Percentiles rank a stretch among this genome's conserved stretches.
phyloP scores from a whole-genome alignment of 1,139 yeast species.

The Candida pseudoviswanathii region DNA sequence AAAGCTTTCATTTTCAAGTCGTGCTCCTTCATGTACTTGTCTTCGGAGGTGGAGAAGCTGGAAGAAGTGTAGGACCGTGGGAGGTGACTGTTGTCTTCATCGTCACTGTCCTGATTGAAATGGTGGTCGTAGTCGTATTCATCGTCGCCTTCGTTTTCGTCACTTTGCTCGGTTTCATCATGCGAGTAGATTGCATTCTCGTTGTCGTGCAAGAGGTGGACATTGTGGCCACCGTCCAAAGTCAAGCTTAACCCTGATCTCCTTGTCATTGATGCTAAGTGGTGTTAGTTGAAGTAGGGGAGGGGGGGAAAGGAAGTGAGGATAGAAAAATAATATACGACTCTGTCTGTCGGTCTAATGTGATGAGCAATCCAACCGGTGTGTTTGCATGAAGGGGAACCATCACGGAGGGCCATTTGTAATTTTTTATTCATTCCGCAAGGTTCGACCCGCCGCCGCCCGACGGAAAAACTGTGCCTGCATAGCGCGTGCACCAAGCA shows the following conservation, averaged over 20 bases:
- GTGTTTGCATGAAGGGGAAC: too few relatives aligned
- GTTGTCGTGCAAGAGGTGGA: constrained; percentile 2
- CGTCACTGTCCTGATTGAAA: constrained; percentile 20
- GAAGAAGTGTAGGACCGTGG: constrained; percentile 45
- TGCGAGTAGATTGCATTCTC: constrained; percentile 4
- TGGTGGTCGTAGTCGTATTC: constrained; percentile 22
- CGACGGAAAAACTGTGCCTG: too few relatives aligned
- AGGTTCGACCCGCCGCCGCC: too few relatives aligned
- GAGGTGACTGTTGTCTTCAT: constrained; percentile 33
- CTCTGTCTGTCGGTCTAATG: too few relatives aligned
- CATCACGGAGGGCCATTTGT: too few relatives aligned
- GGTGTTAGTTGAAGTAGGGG: background rate
- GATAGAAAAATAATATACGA: too few relatives aligned
- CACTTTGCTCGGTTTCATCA: constrained; percentile 30
- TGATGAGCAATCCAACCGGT: too few relatives aligned
- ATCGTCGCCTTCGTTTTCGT: constrained; percentile 15
- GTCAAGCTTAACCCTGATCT: constrained; percentile 14
- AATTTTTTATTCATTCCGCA: too few relatives aligned
- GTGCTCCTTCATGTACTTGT: constrained; percentile 63
- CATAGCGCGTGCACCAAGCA: too few relatives aligned
- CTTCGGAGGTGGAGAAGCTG: constrained; percentile 70
- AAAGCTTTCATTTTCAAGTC: constrained; percentile 72
- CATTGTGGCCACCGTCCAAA: constrained; percentile 5
- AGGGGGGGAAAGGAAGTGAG: background rate
- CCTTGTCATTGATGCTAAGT: constrained; percentile 2